These are phyloP conservation scores for Mycena latifolia DNA, from an alignment of 768 basidiomycete species.

Conservation along the genomic window DNA sequence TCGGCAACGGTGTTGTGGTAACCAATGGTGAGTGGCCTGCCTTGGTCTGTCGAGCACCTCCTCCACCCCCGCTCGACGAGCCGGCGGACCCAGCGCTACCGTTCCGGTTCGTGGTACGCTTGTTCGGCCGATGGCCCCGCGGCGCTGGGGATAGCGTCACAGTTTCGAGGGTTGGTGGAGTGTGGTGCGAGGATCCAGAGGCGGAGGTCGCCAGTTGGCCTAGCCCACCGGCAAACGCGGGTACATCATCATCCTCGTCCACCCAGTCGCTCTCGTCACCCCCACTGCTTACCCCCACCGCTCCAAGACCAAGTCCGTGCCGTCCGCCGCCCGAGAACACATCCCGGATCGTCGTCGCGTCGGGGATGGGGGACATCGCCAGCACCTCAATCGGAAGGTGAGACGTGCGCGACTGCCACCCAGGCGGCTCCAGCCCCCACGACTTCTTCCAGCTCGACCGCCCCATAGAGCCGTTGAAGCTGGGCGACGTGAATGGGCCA, in stretches of 20 bases:
- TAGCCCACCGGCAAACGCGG: constrained; percentile 81
- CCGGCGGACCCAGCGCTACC: constrained; percentile 37
- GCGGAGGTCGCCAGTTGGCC: constrained; percentile 66
- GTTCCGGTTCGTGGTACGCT: constrained; percentile 47
- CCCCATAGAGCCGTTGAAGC: constrained; percentile 59
- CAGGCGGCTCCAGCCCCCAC: constrained; percentile 90
- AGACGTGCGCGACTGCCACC: constrained; percentile 79
- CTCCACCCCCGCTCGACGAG: constrained; percentile 38
- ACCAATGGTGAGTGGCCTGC: constrained; percentile 71
- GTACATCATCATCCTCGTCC: constrained; percentile 86
- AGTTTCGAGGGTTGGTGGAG: constrained; percentile 45
- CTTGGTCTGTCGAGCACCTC: constrained; percentile 51
- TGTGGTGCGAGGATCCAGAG: constrained; percentile 25
- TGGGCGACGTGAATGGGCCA: constrained; percentile 70
- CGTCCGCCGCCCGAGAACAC: constrained; percentile 79
- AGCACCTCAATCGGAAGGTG: constrained; percentile 84
- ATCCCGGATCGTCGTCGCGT: constrained; percentile 71
- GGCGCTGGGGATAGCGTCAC: constrained; percentile 67
- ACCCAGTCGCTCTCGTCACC: constrained; percentile 92
- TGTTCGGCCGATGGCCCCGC: constrained; percentile 56
- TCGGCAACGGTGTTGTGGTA: constrained; percentile 69
- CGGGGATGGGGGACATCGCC: constrained; percentile 69
- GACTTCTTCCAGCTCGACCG: constrained; percentile 91
- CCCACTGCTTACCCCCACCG: constrained; percentile 47
- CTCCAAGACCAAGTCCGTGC: constrained; percentile 45